phyloP scores from a whole-genome alignment of 2,329 filamentous ascomycete genomes.

The Aspergillus vadensis region DNA sequence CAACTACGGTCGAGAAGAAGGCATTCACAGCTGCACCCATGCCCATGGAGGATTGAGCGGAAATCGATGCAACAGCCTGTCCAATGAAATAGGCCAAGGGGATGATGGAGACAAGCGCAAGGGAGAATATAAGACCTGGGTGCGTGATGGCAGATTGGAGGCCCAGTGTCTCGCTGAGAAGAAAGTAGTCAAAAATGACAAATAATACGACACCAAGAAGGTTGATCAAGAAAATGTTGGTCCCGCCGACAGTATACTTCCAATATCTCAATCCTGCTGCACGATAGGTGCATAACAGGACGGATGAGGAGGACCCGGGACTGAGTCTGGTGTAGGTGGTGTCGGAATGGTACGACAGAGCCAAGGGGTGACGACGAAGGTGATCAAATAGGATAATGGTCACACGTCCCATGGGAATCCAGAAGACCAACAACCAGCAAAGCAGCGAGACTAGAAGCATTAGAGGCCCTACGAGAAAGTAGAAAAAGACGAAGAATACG shows the following conservation, averaged over 20 bases:
- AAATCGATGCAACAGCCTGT: conserved; percentile 96
- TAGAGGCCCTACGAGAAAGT: conserved; percentile 83
- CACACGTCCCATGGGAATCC: conserved; percentile 97
- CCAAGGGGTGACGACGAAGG: conserved; percentile 85
- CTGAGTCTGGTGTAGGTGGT: conserved; percentile 70
- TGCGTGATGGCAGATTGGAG: conserved; percentile 75
- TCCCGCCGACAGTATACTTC: conserved; percentile 98
- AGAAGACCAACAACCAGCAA: conserved; percentile 97
- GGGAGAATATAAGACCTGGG: conserved; percentile 80
- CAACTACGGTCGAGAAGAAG: conserved; percentile 95
- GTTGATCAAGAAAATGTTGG: conserved; percentile 99
- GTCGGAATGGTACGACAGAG: conserved; percentile 90
- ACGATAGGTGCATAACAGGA: conserved; percentile 94
- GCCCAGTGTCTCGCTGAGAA: conserved; percentile 70
- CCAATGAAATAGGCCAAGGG: conserved; percentile 98
- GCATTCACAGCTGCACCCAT: conserved; percentile 95
- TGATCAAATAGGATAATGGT: conserved; percentile 88
- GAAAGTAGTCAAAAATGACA: conserved; percentile 87
- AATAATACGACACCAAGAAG: conserved; percentile 91
- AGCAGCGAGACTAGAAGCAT: conserved; percentile 82
- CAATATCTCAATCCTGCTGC: conserved; percentile 94
- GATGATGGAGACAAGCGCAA: conserved; percentile 87
- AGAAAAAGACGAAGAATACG: conserved; percentile 96
- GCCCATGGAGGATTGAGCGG: conserved; percentile 97
- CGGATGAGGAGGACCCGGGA: conserved; percentile 75